Base-by-base conservation (phyloP, 495 filamentous ascomycete genomes). In the Xylaria curta region DNA sequence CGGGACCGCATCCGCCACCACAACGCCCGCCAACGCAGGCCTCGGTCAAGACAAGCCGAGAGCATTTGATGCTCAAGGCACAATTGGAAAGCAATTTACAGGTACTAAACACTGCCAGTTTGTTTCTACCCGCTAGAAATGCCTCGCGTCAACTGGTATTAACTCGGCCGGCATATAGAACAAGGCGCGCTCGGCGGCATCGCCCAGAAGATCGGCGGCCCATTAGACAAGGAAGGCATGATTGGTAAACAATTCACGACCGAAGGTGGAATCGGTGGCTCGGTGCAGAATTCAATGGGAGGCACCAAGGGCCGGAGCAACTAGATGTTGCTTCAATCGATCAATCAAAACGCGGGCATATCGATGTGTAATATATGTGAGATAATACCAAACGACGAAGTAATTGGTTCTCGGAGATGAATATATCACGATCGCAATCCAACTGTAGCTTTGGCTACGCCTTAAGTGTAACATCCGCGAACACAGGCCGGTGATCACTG, bases 401-500 rank as follows among this genome's bases (percentile, higher is more conserved):
- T 31, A 31, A 31, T 31, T 31, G 3, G 28, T 1, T 3, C 28
- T 31, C 28, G 28, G 3, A 31, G 1, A 31, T 31, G 28, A 31
- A 31, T 31, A 3, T 31, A 31, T 31, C 28, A n/a, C 8, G 31
- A 60, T 12, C 58, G 1, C 33, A 4, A 40, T 60, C 2, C 19
- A n/a, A 38, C 7, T 1, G 4, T 38, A 28, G 21, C 15, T 1
- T 3, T 21, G 3, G 17, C 4, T 26, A 61, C 28, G 9, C 26
- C 68, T 31, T 26, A 1, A 82, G 49, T 15, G 73, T 72, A 3
- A 92, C 74, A 81, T 95, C 92, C 0, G 89, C 89, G 54, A 95
- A 86, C 5, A 94, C 91, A 26, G 89, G 88, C 54, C 91, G 82
- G 80, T 95, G 93, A 77, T 97, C 93, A 62, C 93, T 94, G 58